Conservation (phyloP, 441 rosid species). For the Kokia cookei region DNA sequence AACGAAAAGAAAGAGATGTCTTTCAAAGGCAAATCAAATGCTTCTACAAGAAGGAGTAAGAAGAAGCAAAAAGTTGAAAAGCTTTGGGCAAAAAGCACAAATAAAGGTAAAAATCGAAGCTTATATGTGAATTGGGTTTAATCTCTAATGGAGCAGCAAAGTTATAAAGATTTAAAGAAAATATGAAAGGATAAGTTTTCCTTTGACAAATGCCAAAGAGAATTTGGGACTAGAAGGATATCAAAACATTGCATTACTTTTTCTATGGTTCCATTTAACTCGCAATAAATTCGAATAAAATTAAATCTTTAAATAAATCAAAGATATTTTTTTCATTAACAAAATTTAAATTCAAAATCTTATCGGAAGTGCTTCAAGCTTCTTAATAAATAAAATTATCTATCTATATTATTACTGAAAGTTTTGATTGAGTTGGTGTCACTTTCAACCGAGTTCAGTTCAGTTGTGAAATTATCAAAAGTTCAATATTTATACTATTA, state of each 20-base stretch:
- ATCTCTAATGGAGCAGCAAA: not conserved
- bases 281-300: too few relatives aligned
- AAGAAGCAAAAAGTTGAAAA: conserved; percentile 6
- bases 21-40: conserved; percentile 8
- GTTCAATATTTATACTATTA: too few relatives aligned
- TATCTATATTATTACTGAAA: too few relatives aligned
- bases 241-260: not conserved
- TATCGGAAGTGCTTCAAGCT: too few relatives aligned
- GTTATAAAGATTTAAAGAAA: not conserved
- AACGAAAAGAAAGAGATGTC: not conserved
- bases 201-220: conserved; percentile 1
- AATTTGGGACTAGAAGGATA: not conserved
- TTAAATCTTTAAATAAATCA: too few relatives aligned
- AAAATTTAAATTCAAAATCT: too few relatives aligned
- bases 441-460: too few relatives aligned
- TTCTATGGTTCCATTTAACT: too few relatives aligned
- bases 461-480: too few relatives aligned
- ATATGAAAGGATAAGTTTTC: not conserved
- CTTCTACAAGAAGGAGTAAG: not conserved
- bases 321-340: too few relatives aligned
- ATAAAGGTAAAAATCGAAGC: not conserved
- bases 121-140: conserved; percentile 23
- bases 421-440: too few relatives aligned
- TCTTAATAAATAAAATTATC: too few relatives aligned
- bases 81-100: not conserved